Base-by-base conservation (phyloP, 2,329 filamentous ascomycete genomes). In the Apiospora hydei region DNA sequence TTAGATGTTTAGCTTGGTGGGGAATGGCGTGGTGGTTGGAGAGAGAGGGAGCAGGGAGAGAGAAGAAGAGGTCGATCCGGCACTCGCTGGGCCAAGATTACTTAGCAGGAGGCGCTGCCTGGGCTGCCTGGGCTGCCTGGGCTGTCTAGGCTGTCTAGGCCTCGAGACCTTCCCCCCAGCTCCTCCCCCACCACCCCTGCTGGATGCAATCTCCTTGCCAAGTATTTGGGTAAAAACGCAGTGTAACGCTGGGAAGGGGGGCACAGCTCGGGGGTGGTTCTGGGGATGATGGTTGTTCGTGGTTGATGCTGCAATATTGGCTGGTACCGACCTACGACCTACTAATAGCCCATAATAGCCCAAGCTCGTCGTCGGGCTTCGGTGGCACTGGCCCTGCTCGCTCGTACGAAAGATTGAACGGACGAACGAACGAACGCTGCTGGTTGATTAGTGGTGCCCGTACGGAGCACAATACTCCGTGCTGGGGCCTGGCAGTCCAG, bases 201-300 rank as follows among this genome's bases (percentile, higher is more conserved):
- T 30, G 38, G 38, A 57, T 41, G 68, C 47, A 69, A 69, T 69
- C 68, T 69, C 68, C 21, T 69, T 69, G 68, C 68, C 68, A 69
- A 69, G 68, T 44, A 47, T n/a, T 46, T 47, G 24, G 14, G 41
- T 18, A 68, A 68, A 13, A 30, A 38, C 26, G 34, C 66, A 68
- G 44, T 46, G 66, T 47, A 68, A 47, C 24, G 44, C 41, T 46
- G 66, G 41, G 64, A 44, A 46, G 30, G 41, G 66, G 66, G 66
- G 18, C 53, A 38, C 24, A 18, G 53, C 53, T 26, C 30, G 53
- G 53, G 53, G 53, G 30, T 21, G 18, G 30, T 64, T 64, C 53
- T 64, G 53, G 57, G 57, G 57, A 64, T 64, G 34, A 64, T 64
- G 57, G 26, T 7, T 38, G 53, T 61, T 38, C 38, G 30, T 8